Evolutionary conservation across 2,329 filamentous ascomycete genomes (phyloP), one percentile per base, ranked within the genome.

Genomic region (Dendryphion nanum): DNA sequence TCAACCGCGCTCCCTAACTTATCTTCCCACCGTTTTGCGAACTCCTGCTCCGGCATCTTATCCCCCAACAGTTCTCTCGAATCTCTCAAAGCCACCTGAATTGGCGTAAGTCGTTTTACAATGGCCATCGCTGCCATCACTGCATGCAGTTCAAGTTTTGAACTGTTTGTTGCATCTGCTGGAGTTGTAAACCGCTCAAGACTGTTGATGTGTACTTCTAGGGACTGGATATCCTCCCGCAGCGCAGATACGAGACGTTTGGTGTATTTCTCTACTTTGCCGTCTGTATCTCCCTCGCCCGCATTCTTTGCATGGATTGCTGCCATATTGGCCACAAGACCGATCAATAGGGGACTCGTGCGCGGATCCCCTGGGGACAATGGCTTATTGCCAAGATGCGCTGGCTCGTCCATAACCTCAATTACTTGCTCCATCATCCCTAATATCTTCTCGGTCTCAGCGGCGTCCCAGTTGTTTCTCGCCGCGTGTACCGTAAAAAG

Each of bases 321-420:
- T 14, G 66, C 59, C 51, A 75, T 44, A 49, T 72, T 69, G 5
- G 73, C 52, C 35, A 68, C 65, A 18, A 66, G 42, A n/a, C 65
- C 71, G 21, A 74, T 55, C 4, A 70, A 60, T 4, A 55, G 50
- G 2, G 70, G 66, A 45, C 18, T 57, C 38, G 38, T 54, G 36
- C 61, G 57, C n/a, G 54, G 45, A 45, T 71, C 61, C 7, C 50
- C 40, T 5, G 41, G 37, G 7, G 50, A 19, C 15, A 32, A 40
- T 17, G 18, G 16, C 13, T 30, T 42, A 30, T 48, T 48, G 7
- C 50, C 48, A 29, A 60, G 52, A 51, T 76, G 71, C 40, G 63
- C 59, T 30, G 59, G 43, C 4, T 58, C 55, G 41, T 73, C 69
- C 51, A 74, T 56, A 44, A 73, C 40, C 30, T 65, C 56, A 13